Evolutionary conservation across 257 asterid genomes (phyloP).

Genomic region (Salvia rosmarinus): DNA sequence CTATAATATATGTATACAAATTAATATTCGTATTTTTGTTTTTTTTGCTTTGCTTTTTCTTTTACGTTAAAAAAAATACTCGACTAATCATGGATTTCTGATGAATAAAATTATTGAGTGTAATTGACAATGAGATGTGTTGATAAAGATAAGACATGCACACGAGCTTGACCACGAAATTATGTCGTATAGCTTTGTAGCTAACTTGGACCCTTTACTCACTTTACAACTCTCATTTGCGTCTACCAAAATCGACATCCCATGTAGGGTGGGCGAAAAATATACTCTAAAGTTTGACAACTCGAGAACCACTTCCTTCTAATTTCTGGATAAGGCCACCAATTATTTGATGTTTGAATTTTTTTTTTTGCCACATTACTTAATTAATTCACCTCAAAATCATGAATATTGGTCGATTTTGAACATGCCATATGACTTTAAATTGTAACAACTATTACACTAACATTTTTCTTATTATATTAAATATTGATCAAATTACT

Average conservation of each 20-base stretch:
- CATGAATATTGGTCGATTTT: too few relatives aligned
- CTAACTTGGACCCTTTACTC: constrained; percentile 37
- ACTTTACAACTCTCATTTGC: constrained; percentile 38
- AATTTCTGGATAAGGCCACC: constrained; percentile 25
- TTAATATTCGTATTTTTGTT: not conserved
- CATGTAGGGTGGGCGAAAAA: constrained; percentile 33
- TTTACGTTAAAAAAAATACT: not conserved
- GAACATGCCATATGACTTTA: too few relatives aligned
- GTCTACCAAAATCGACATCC: constrained; percentile 38
- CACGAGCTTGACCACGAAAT: constrained; percentile 50
- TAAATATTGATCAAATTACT: too few relatives aligned
- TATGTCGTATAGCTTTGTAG: constrained; percentile 46
- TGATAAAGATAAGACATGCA: constrained; percentile 52
- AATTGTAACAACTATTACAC: too few relatives aligned
- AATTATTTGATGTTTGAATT: not conserved
- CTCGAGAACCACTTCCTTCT: constrained; percentile 8
- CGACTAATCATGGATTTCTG: constrained; percentile 7
- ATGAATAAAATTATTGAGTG: constrained; percentile 25
- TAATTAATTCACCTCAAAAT: too few relatives aligned
- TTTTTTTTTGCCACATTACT: not conserved
- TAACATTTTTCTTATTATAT: too few relatives aligned
- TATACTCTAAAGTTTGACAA: constrained; percentile 33
- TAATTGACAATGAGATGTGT: constrained; percentile 34
- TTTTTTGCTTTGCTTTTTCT: not conserved
- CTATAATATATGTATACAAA: not conserved